Evolutionary conservation across 2,329 filamentous ascomycete genomes (phyloP).

Genomic region (Alternaria postmessia): DNA sequence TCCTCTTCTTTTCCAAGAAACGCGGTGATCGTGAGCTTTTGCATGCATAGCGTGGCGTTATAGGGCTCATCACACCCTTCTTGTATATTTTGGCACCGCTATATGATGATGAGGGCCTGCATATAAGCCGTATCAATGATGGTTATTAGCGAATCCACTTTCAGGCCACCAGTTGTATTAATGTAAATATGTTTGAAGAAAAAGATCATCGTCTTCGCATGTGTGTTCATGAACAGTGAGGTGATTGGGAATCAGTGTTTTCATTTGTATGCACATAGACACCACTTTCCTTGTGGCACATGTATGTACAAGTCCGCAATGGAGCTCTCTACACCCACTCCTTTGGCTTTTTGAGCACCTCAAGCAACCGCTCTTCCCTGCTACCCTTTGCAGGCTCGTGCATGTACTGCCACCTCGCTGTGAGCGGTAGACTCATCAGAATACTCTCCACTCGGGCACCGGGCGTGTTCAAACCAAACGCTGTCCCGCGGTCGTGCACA

Average conservation of each 20-base stretch:
- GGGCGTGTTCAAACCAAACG: slow-evolving; percentile 92
- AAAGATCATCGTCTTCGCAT: neutral
- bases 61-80: neutral
- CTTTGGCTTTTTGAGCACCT: slow-evolving; percentile 69
- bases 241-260: neutral
- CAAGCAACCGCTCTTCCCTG: slow-evolving; percentile 80
- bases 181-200: neutral
- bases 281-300: neutral
- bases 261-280: neutral
- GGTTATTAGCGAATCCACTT: neutral
- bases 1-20: neutral
- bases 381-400: slow-evolving; percentile 79
- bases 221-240: neutral
- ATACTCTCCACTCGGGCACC: slow-evolving; percentile 95
- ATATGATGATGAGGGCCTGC: neutral
- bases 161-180: too few relatives aligned
- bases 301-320: slow-evolving; percentile 1
- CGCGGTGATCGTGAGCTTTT: neutral
- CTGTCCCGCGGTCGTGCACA: slow-evolving; percentile 93
- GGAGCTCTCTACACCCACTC: slow-evolving; percentile 61
- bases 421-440: slow-evolving; percentile 93
- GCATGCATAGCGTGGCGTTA: slow-evolving; percentile 26
- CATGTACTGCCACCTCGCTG: slow-evolving; percentile 96
- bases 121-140: neutral
- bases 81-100: neutral